phyloP scores from a whole-genome alignment of 192 early-diverging fungal species.

The Entophlyctis luteolus region DNA sequence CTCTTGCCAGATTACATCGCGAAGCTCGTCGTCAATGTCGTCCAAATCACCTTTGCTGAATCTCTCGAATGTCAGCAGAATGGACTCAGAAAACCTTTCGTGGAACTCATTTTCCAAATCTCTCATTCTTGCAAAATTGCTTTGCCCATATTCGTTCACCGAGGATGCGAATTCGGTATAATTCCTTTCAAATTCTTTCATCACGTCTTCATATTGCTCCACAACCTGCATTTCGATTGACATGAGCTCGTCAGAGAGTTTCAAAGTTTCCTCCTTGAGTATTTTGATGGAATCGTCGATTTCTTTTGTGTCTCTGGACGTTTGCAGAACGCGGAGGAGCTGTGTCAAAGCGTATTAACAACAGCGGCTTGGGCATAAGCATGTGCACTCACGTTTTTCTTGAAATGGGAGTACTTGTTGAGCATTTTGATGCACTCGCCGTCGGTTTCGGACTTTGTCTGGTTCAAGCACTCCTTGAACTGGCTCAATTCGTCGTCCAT shows the following conservation, averaged over 20 bases:
- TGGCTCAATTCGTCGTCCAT: conserved; percentile 43
- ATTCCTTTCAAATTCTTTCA: conserved; percentile 61
- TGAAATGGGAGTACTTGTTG: conserved; percentile 47
- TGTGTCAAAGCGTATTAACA: conserved; percentile 3
- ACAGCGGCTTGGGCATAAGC: neutral
- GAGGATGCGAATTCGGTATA: conserved; percentile 51
- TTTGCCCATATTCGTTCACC: conserved; percentile 49
- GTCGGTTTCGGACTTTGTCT: conserved; percentile 45
- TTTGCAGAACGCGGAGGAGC: conserved; percentile 45
- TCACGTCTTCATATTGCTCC: conserved; percentile 62
- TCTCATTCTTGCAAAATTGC: conserved; percentile 48
- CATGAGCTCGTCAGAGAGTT: conserved; percentile 50
- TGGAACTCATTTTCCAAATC: conserved; percentile 61
- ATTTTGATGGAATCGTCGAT: conserved; percentile 45
- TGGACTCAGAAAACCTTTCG: conserved; percentile 52
- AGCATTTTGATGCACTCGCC: conserved; percentile 41
- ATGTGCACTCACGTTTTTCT: conserved; percentile 44
- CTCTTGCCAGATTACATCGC: too few relatives aligned
- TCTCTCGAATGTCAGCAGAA: conserved; percentile 49
- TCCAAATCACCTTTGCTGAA: conserved; percentile 58
- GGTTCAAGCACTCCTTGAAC: conserved; percentile 35
- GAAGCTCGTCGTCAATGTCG: conserved; percentile 47
- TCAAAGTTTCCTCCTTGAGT: conserved; percentile 35
- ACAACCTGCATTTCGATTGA: conserved; percentile 55
- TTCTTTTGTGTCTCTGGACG: conserved; percentile 41